A percentile compares a stretch with the other conserved stretches of the same genome.
Conservation (phyloP, 2,329 filamentous ascomycete species). For the Bipolaris victoriae region DNA sequence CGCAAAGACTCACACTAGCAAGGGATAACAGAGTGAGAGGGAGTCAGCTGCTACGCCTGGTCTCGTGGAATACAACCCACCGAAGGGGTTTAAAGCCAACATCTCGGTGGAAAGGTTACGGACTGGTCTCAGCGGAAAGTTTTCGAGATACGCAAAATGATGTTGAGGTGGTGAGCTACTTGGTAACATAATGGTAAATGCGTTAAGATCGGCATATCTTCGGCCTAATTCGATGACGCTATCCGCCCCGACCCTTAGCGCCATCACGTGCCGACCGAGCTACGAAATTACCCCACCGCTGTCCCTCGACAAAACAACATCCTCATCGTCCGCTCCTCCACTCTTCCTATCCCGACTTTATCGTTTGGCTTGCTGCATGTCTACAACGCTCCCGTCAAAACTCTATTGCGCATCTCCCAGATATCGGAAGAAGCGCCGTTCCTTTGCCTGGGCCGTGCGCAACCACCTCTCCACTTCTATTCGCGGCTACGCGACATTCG, state of each 20-base stretch:
- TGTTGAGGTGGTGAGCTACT: slow-evolving; percentile 9
- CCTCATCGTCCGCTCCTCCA: slow-evolving; percentile 21
- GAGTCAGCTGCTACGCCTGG: not conserved
- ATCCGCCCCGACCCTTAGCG: slow-evolving; percentile 28
- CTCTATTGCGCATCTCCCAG: slow-evolving; percentile 15
- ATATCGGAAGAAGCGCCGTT: slow-evolving; percentile 29
- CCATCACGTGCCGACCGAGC: slow-evolving; percentile 38
- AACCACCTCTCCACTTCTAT: slow-evolving; percentile 45
- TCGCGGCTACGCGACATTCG: slow-evolving; percentile 50
- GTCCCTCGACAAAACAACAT: slow-evolving; percentile 36
- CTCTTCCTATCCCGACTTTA: slow-evolving; percentile 18
- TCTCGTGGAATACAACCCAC: not conserved
- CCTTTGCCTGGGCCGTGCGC: slow-evolving; percentile 41
- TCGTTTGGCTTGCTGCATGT: slow-evolving; percentile 10
- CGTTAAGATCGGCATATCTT: slow-evolving; percentile 23
- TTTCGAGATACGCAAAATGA: slow-evolving; percentile 9
- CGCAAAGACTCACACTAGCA: slow-evolving; percentile 1
- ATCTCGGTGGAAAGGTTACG: not conserved
- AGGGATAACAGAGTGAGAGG: not conserved
- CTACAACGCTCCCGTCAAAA: slow-evolving; percentile 4
- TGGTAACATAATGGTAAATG: slow-evolving; percentile 10
- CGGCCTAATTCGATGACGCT: slow-evolving; percentile 17
- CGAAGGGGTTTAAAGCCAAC: not conserved
- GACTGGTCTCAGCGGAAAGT: not conserved
- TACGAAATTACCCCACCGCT: slow-evolving; percentile 44